Evolutionary conservation across 495 filamentous ascomycete species (phyloP).

Genomic region (Penicillium canescens): DNA sequence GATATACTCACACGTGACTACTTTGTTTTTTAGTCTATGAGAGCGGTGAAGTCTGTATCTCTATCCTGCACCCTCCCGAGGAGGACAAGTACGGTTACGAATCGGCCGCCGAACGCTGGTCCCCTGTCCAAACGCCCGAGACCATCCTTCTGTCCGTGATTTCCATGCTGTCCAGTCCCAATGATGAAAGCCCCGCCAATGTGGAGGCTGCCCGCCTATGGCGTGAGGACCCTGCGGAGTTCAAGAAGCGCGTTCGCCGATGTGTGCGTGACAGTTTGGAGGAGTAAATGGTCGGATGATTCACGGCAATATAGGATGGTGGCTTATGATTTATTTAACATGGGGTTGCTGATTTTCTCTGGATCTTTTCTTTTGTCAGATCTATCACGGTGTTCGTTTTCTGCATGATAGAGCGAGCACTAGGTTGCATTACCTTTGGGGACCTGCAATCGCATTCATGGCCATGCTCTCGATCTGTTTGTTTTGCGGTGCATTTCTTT

Average conservation of each 20-base stretch:
- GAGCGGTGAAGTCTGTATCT: slow-evolving; percentile 91
- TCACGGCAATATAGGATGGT: not conserved
- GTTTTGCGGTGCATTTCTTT: slow-evolving; percentile 8
- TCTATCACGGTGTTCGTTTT: not conserved
- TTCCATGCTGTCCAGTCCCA: slow-evolving; percentile 88
- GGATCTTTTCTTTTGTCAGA: not conserved
- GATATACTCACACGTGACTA: not conserved
- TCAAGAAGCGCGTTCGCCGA: slow-evolving; percentile 71
- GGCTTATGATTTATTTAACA: slow-evolving; percentile 1
- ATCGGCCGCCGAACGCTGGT: slow-evolving; percentile 88
- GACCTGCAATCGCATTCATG: slow-evolving; percentile 11
- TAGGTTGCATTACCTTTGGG: not conserved
- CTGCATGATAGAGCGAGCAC: slow-evolving; percentile 6
- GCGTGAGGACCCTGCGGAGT: slow-evolving; percentile 81
- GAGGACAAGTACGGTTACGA: slow-evolving; percentile 98
- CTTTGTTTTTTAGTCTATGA: slow-evolving; percentile 62
- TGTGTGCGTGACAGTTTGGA: slow-evolving; percentile 84
- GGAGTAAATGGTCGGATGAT: slow-evolving; percentile 40
- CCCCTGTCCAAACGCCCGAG: slow-evolving; percentile 95
- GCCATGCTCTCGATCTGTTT: slow-evolving; percentile 8
- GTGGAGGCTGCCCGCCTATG: slow-evolving; percentile 87
- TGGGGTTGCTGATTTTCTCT: not conserved
- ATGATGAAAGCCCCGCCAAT: slow-evolving; percentile 94
- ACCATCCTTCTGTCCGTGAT: slow-evolving; percentile 92
- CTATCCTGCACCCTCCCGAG: slow-evolving; percentile 93